Percentiles rank a stretch among this genome's conserved stretches.
Conservation (phyloP, 306 rosid genomes). For the Canavalia gladiata region DNA sequence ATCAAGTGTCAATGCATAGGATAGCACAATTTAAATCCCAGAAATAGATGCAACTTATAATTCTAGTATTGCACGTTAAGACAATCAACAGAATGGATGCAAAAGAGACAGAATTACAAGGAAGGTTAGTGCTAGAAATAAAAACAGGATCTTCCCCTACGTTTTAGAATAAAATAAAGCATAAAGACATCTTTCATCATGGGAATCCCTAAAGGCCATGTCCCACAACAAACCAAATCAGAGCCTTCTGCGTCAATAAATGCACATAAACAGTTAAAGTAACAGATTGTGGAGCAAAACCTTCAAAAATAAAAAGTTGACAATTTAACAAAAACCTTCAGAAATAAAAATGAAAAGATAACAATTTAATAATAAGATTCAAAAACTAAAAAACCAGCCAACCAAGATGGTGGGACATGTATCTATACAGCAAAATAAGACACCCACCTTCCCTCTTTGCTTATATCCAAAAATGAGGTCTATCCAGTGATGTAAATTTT, state of each 20-base stretch:
- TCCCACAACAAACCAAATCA: constrained; percentile 7
- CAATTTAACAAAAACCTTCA: constrained; percentile 5
- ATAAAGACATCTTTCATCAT: constrained; percentile 33
- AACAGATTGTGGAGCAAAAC: constrained; percentile 32
- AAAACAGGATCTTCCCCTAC: background rate
- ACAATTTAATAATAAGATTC: background rate
- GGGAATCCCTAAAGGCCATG: background rate
- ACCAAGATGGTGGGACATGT: constrained; percentile 7
- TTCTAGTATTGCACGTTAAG: constrained; percentile 17
- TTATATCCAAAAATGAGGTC: constrained; percentile 97
- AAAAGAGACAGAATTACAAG: constrained; percentile 32
- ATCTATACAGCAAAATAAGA: constrained; percentile 40
- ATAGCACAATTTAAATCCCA: constrained; percentile 12
- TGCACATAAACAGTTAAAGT: constrained; percentile 16
- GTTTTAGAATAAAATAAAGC: constrained; percentile 19
- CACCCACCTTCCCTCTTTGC: constrained; percentile 99
- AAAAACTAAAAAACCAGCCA: constrained; percentile 40
- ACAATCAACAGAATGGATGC: constrained; percentile 14
- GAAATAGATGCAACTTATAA: constrained; percentile 16
- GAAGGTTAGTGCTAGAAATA: constrained; percentile 16
- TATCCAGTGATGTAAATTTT: constrained; percentile 98
- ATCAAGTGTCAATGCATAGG: constrained; percentile 6
- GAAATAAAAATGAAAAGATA: constrained; percentile 5
- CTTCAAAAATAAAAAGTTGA: background rate
- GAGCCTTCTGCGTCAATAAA: constrained; percentile 32